phyloP scores from a whole-genome alignment of 1,284 basidiomycete genomes.

The Sporisorium iseilematis-ciliati region DNA sequence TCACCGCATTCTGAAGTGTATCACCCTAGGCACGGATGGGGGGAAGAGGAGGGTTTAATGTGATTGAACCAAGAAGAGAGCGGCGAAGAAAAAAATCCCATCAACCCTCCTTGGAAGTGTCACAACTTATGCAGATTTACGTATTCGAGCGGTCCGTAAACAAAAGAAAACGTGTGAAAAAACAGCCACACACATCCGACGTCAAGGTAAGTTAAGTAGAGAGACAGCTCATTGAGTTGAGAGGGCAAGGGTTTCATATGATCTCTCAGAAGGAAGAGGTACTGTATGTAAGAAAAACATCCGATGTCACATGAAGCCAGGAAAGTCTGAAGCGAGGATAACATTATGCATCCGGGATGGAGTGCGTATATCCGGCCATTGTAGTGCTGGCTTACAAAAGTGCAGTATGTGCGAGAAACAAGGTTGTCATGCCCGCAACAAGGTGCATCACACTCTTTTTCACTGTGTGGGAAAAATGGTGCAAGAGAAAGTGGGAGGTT shows the following conservation, averaged over 20 bases:
- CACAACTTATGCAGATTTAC: neutral
- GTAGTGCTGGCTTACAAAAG: too few relatives aligned
- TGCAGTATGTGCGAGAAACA: too few relatives aligned
- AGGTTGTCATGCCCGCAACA: too few relatives aligned
- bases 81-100: neutral
- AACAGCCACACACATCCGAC: neutral
- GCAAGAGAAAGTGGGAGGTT: too few relatives aligned
- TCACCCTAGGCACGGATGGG: neutral
- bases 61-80: slow-evolving; percentile 21
- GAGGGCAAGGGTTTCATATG: slow-evolving; percentile 11
- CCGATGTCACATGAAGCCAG: slow-evolving; percentile 4
- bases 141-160: slow-evolving; percentile 1
- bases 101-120: neutral
- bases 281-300: too few relatives aligned
- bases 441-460: too few relatives aligned
- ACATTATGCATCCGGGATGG: neutral
- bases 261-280: slow-evolving; percentile 2
- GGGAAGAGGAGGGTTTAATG: slow-evolving; percentile 17
- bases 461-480: too few relatives aligned
- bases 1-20: too few relatives aligned
- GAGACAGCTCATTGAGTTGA: neutral
- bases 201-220: neutral
- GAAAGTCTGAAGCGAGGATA: neutral
- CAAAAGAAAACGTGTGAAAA: slow-evolving; percentile 3
- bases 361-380: too few relatives aligned